These are phyloP conservation scores for Saturnispora sekii DNA, from an alignment of 805 yeast species.

Conservation along the genomic window DNA sequence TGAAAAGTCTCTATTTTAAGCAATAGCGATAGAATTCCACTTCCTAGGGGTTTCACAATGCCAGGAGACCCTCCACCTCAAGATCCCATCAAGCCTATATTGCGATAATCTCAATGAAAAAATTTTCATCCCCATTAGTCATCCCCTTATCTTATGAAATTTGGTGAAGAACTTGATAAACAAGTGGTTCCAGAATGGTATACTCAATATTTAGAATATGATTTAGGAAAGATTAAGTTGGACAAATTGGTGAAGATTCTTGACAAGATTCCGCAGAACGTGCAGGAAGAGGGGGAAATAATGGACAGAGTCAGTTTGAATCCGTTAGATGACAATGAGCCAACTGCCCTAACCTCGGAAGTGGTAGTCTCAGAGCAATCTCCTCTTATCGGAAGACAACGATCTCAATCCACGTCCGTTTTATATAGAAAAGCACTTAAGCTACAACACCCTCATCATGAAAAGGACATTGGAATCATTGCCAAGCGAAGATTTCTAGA, in stretches of 20 bases:
- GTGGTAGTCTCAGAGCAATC: not conserved
- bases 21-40: too few species aligned
- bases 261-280: not conserved
- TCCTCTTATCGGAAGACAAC: constrained; percentile 10
- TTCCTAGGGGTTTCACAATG: too few species aligned
- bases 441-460: constrained; percentile 12
- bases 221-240: constrained; percentile 34
- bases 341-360: constrained; percentile 1
- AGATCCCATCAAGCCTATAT: too few species aligned
- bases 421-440: constrained; percentile 7
- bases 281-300: not conserved
- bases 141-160: constrained; percentile 40
- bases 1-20: too few species aligned
- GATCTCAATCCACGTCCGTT: constrained; percentile 13
- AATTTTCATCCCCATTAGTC: too few species aligned
- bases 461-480: constrained; percentile 23
- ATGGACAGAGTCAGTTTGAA: not conserved
- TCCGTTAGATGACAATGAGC: not conserved
- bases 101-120: too few species aligned
- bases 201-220: constrained; percentile 68
- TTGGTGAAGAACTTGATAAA: constrained; percentile 55
- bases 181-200: constrained; percentile 85
- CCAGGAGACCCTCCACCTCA: too few species aligned
- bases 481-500: constrained; percentile 39
- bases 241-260: constrained; percentile 16